Conservation (phyloP, 1,284 basidiomycete species). For the Cutaneotrichosporon cavernicola region DNA sequence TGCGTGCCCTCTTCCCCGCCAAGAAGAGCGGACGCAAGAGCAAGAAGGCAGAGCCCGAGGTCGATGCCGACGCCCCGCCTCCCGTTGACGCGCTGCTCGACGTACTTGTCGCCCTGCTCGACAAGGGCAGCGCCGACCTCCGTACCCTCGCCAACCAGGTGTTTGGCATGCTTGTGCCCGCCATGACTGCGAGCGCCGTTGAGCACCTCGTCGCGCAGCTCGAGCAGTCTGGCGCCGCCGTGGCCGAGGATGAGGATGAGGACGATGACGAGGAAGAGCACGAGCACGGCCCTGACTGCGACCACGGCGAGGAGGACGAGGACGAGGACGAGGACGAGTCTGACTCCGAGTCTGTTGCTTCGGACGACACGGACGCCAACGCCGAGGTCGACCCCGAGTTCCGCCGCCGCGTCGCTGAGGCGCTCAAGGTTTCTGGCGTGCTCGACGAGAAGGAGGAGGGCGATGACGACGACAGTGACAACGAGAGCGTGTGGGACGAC, state of each 20-base stretch:
- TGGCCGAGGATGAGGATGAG: constrained; percentile 52
- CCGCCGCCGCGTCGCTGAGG: constrained; percentile 72
- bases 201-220: constrained; percentile 84
- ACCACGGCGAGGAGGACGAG: constrained; percentile 56
- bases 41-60: constrained; percentile 13
- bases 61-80: constrained; percentile 37
- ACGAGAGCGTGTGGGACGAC: constrained; percentile 80
- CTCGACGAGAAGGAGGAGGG: constrained; percentile 50
- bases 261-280: constrained; percentile 54
- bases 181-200: constrained; percentile 71
- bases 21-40: constrained; percentile 13
- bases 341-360: constrained; percentile 43
- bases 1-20: constrained; percentile 18
- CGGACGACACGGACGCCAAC: constrained; percentile 49
- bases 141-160: constrained; percentile 76
- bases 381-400: constrained; percentile 66
- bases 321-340: constrained; percentile 41
- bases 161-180: constrained; percentile 71
- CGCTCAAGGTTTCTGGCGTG: constrained; percentile 70
- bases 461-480: constrained; percentile 39
- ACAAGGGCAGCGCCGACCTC: constrained; percentile 78
- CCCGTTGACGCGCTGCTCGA: constrained; percentile 85
- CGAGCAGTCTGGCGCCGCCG: constrained; percentile 57
- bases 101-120: constrained; percentile 80
- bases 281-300: constrained; percentile 34